Conservation (phyloP, 2,329 filamentous ascomycete genomes). For the Biscogniauxia mediterranea region DNA sequence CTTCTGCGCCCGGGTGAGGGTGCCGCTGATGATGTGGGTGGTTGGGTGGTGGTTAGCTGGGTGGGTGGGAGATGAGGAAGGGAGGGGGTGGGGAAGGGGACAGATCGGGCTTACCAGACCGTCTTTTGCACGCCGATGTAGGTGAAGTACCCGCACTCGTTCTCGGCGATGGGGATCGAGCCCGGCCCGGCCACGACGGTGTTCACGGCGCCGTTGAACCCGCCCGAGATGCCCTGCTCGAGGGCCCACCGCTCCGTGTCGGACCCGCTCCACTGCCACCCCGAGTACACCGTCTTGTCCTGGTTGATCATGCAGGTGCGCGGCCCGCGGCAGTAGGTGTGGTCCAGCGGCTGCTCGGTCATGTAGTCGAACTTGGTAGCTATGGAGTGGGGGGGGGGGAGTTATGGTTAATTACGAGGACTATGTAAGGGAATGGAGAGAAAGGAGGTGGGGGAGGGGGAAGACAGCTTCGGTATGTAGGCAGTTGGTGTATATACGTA, state of each 20-base stretch:
- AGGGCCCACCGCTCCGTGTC: not conserved
- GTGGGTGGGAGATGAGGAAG: not conserved
- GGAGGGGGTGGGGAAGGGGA: not conserved
- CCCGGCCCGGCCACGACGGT: not conserved
- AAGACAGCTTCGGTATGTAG: not conserved
- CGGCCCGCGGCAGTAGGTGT: constrained; percentile 14
- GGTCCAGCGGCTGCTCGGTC: constrained; percentile 7
- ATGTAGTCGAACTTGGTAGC: constrained; percentile 7
- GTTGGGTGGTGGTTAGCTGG: not conserved
- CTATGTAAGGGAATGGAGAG: not conserved
- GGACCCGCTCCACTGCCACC: not conserved
- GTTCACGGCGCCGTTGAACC: constrained; percentile 1
- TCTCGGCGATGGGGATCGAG: constrained; percentile 1
- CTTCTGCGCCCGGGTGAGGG: constrained; percentile 2
- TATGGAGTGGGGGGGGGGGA: not conserved
- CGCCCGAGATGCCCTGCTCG: constrained; percentile 7
- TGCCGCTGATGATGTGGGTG: constrained; percentile 7
- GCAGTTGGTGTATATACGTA: not conserved
- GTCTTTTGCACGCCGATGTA: constrained; percentile 10
- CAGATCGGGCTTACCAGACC: constrained; percentile 5
- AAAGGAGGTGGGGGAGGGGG: not conserved
- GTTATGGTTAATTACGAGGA: not conserved
- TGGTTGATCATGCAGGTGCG: constrained; percentile 4
- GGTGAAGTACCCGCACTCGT: constrained; percentile 14
- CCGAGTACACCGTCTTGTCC: not conserved